Base-by-base conservation (phyloP, 116 monocot species). In the Cymodocea nodosa region DNA sequence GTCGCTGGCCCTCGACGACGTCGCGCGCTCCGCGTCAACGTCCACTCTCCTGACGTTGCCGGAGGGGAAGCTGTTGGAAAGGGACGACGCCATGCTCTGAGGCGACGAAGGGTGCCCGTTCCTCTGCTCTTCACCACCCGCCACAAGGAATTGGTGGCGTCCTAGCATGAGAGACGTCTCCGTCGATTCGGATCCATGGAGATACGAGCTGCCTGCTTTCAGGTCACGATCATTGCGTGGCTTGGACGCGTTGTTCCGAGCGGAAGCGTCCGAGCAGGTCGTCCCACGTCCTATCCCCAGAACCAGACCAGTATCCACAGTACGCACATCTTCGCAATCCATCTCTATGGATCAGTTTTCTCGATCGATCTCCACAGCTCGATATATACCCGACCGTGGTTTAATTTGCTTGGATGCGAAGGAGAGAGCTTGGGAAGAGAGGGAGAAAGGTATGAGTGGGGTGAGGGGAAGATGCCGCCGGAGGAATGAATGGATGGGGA, bases 141-240 rank as follows among this genome's bases (percentile, higher is more conserved):
- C 79, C 22, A 14, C 58, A 6, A 7, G 35, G 53, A 23, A 7
- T 9, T 13, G 30, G 30, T 30, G 50, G 6, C 40, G 25, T 73
- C 73, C 67, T 51, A 73, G 56, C 44, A 66, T 73, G 57, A 73
- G 73, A 19, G 64, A 66, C 34, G 73, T 65, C 66, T 73, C 73
- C 14, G 40, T 24, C 13, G 30, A 35, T 19, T 53, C 66, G n/a
- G 65, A 40, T 35, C 24, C 24, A 57, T 59, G 48, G 30, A 57
- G 20, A 22, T 34, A 51, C 12, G 57, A 59, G 49, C 36, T 48
- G 40, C 11, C 12, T n/a, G n/a, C n/a, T 44, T 44, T 36, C 17
- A 35, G 13, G 3, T 15, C 2, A 14, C n/a, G n/a, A n/a, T 44
- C 62, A 36, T 13, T 63, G 53, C 44, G 23, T 63, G 73, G 58